A percentile compares a stretch with the other conserved stretches of the same genome.
Evolutionary conservation across 495 filamentous ascomycete species (phyloP).

Genomic region (Penicillium macrosclerotiorum): DNA sequence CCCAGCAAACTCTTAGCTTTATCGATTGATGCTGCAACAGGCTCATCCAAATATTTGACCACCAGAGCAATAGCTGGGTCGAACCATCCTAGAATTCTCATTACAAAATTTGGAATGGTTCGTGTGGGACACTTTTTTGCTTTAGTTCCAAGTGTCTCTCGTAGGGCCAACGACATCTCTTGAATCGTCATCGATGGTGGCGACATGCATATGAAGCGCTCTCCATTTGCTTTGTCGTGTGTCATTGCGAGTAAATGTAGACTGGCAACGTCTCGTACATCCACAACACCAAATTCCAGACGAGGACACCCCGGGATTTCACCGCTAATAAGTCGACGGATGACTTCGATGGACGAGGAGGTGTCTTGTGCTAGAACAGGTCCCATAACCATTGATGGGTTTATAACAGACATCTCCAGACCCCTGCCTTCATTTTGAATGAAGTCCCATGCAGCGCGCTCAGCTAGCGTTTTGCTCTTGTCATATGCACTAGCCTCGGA

Average conservation of each 20-base stretch:
- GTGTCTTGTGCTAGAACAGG: constrained; percentile 5
- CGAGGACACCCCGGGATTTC: constrained; percentile 8
- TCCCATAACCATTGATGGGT: constrained; percentile 2
- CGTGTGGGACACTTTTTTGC: constrained; percentile 6
- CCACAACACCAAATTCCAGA: constrained; percentile 4
- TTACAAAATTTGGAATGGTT: constrained; percentile 3
- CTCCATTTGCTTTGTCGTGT: constrained; percentile 8
- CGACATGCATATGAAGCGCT: constrained; percentile 8
- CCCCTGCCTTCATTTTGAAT: constrained; percentile 6
- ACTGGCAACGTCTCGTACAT: constrained; percentile 12
- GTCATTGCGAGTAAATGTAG: constrained; percentile 12
- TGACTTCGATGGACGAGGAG: constrained; percentile 11
- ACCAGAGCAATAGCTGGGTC: constrained; percentile 7
- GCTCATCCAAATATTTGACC: neutral
- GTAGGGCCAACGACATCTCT: constrained; percentile 4
- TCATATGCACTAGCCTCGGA: constrained; percentile 4
- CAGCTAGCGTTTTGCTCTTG: constrained; percentile 13
- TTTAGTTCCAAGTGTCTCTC: constrained; percentile 3
- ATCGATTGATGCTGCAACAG: constrained; percentile 1
- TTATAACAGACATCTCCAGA: constrained; percentile 8
- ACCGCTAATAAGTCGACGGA: constrained; percentile 4
- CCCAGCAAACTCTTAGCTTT: constrained; percentile 10
- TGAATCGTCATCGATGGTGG: constrained; percentile 1
- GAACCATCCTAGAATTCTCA: constrained; percentile 1
- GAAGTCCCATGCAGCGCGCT: constrained; percentile 11